Base-by-base conservation (phyloP, 2,329 filamentous ascomycete species). In the Curvularia verruculosa region DNA sequence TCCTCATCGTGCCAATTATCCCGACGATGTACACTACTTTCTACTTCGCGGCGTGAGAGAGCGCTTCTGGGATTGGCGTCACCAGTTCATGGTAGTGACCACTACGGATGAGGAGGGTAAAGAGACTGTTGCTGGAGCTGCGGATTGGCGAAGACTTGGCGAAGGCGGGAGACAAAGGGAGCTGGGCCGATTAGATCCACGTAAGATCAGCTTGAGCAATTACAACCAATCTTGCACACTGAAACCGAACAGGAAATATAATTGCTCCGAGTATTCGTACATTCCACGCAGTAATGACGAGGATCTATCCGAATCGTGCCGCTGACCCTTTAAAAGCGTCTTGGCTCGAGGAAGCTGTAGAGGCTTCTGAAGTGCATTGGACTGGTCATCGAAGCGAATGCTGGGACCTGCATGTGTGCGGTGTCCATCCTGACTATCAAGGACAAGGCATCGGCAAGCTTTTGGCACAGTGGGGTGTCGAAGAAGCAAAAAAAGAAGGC, bases 391-490 rank as follows among this genome's bases (percentile, higher is more conserved):
- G 64, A 7, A 29, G 66, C 0, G 67, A 71, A 34, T 71, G 69
- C 36, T 71, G 66, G 64, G 70, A 72, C 36, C 28, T 72, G 26
- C 58, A 70, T 51, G 67, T 71, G 1, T 73, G 70, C 37, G 70
- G 69, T 10, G 65, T 73, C 13, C 55, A 71, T 51, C 77, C 78
- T 1, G 66, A 70, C 1, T 74, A 72, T 41, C 73, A 78, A 43
- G 66, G 70, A 3, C 72, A 73, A 31, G 78, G 78, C 3, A 67
- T 74, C 1, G 77, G 77, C 1, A 69, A 67, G 31, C 63, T 76
- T 34, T 64, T 80, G 26, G 68, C 79, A 28, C 61, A 70, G 21
- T 80, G 76, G 73, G 77, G 78, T 6, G 72, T 71, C 1, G 54
- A 70, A 7, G 66, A 76, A n/a, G 76, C 60, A 1, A 64, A 73